Base-by-base conservation (phyloP, 116 monocot species). In the Cymodocea nodosa region DNA sequence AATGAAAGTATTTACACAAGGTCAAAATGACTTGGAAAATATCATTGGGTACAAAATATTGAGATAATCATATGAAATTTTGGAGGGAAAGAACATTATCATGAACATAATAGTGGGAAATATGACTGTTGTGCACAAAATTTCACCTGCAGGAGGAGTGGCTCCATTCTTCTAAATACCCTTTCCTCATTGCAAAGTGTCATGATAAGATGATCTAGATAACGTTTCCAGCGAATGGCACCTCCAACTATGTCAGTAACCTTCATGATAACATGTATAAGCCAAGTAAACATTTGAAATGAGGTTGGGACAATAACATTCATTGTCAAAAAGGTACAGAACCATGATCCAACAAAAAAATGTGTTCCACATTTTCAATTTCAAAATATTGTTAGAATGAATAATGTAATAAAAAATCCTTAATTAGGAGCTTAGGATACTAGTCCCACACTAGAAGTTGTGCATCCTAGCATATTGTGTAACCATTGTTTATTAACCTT, bases 171-270 rank as follows among this genome's bases (percentile, higher is more conserved):
- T 63, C 82, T 79, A 76, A 90, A 95, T 49, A 75, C 70, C 50
- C 55, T 81, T 51, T 90, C 87, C 35, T 85, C 80, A 50, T 81
- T 74, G 73, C 95, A 95, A n/a, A 95, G 71, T 35, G 81, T 79
- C 73, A 78, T 74, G 67, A 95, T 85, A 22, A 95, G 87, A 78
- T 95, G 80, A 82, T 95, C 95, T 74, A 95, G 80, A 75, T 83
- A 87, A 22, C 87, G 81, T 69, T 67, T 90, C 95, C 95, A 95
- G 24, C 95, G 80, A 64, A 95, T 80, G 66, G 79, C 63, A 48
- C 95, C 90, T 25, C 85, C 91, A 70, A 90, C 95, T 72, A 95
- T 74, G 57, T 90, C 80, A 55, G 95, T 90, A 64, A 95, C 94
- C 89, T 89, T 81, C 6, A 75, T 57, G 15, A 67, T 2, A 24